A percentile compares a stretch with the other conserved stretches of the same genome.
Conservation (phyloP, 441 rosid species). For the Adansonia madagascariensis region DNA sequence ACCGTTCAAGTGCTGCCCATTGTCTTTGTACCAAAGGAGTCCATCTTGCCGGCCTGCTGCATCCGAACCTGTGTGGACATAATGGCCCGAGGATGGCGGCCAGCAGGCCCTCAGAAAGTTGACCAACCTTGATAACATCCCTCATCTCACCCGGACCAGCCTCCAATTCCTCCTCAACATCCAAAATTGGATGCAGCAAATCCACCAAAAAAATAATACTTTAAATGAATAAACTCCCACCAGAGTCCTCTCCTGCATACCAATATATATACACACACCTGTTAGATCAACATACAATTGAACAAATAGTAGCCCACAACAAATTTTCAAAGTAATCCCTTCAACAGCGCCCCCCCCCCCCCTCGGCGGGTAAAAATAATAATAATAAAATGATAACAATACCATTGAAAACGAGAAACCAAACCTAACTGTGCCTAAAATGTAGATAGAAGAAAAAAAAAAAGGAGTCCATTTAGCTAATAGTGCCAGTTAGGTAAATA, state of each 20-base stretch:
- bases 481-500: background rate
- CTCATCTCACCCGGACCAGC: constrained; percentile 49
- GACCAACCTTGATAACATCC: constrained; percentile 60
- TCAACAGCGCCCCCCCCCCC: background rate
- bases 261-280: background rate
- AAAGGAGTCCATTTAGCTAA: background rate
- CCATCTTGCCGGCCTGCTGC: constrained; percentile 54
- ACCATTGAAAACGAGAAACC: constrained; percentile 26
- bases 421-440: constrained; percentile 23
- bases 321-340: constrained; percentile 2
- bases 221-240: background rate
- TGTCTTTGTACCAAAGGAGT: constrained; percentile 59
- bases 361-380: too few relatives aligned
- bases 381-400: background rate
- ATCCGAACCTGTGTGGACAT: constrained; percentile 37
- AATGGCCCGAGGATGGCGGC: constrained; percentile 42
- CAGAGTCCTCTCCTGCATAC: constrained; percentile 19
- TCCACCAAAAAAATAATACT: background rate
- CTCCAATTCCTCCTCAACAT: constrained; percentile 58
- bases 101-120: constrained; percentile 54
- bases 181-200: constrained; percentile 54
- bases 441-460: background rate
- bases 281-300: constrained; percentile 10
- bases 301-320: constrained; percentile 22
- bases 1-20: constrained; percentile 48